A percentile compares a stretch with the other conserved stretches of the same genome.
phyloP scores from a whole-genome alignment of 805 yeast species.

The Nakazawaea wickerhamii region DNA sequence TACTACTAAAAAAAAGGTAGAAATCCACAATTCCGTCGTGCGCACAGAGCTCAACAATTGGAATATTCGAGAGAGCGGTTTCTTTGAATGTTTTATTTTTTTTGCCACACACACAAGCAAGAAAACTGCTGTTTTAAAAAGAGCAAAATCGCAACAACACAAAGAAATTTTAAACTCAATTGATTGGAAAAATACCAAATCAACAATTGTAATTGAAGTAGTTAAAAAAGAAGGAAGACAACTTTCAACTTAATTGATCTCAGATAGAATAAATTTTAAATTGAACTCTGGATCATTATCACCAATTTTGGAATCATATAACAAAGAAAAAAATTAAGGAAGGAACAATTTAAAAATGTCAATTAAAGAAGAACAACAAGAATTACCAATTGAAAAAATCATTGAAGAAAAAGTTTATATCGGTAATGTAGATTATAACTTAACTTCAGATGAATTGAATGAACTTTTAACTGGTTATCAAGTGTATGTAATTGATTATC shows the following conservation, averaged over 20 bases:
- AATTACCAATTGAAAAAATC: conserved; percentile 12
- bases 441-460: conserved; percentile 40
- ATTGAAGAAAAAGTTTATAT: conserved; percentile 42
- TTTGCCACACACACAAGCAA: neutral
- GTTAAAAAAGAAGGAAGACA: no score
- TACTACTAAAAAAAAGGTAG: no score
- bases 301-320: no score
- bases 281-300: no score
- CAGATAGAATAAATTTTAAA: neutral
- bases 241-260: neutral
- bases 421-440: conserved; percentile 38
- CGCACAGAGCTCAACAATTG: neutral
- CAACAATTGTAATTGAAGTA: no score
- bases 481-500: conserved; percentile 27
- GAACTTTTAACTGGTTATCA: conserved; percentile 32
- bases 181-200: no score
- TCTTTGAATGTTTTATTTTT: neutral
- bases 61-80: neutral
- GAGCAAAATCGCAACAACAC: no score
- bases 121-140: no score
- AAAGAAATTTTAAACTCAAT: neutral
- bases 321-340: neutral
- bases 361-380: conserved; percentile 11
- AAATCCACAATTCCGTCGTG: no score
- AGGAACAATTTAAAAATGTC: conserved; percentile 2